Evolutionary conservation across 371 early-diverging fungal genomes (phyloP).

Genomic region (Mucor saturninus): DNA sequence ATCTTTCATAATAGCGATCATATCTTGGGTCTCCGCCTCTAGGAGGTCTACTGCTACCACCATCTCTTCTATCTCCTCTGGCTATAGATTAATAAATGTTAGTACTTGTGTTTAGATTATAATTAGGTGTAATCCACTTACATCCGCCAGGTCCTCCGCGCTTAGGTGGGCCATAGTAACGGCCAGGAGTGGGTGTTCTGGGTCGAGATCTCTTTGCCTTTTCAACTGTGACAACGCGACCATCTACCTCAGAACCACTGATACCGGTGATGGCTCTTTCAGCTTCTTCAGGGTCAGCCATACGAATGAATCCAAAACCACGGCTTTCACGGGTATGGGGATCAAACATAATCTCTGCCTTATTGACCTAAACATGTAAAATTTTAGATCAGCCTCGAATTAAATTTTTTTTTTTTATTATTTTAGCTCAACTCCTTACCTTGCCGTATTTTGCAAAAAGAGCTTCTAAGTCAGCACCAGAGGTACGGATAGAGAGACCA

Average conservation of each 20-base stretch:
- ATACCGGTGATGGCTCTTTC: conserved; percentile 69
- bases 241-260: conserved; percentile 74
- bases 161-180: conserved; percentile 85
- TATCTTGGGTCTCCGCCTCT: conserved; percentile 49
- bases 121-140: conserved; percentile 17
- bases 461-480: conserved; percentile 70
- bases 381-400: neutral
- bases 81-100: conserved; percentile 15
- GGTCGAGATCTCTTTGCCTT: conserved; percentile 78
- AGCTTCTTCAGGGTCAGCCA: conserved; percentile 75
- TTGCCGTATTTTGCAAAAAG: conserved; percentile 80
- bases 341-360: conserved; percentile 78
- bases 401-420: neutral
- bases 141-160: conserved; percentile 47
- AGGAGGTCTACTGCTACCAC: conserved; percentile 30
- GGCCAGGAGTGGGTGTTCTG: conserved; percentile 88
- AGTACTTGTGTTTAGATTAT: neutral
- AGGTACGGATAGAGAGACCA: conserved; percentile 65
- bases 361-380: conserved; percentile 54
- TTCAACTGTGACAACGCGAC: conserved; percentile 76
- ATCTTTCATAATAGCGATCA: conserved; percentile 58
- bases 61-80: conserved; percentile 35
- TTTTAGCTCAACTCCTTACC: conserved; percentile 23
- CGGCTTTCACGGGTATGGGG: conserved; percentile 84
- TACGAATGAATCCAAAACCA: conserved; percentile 86